A percentile compares a stretch with the other conserved stretches of the same genome.
Evolutionary conservation across 164 flowering plant genomes (phyloP).

Genomic region (Warburgia ugandensis): DNA sequence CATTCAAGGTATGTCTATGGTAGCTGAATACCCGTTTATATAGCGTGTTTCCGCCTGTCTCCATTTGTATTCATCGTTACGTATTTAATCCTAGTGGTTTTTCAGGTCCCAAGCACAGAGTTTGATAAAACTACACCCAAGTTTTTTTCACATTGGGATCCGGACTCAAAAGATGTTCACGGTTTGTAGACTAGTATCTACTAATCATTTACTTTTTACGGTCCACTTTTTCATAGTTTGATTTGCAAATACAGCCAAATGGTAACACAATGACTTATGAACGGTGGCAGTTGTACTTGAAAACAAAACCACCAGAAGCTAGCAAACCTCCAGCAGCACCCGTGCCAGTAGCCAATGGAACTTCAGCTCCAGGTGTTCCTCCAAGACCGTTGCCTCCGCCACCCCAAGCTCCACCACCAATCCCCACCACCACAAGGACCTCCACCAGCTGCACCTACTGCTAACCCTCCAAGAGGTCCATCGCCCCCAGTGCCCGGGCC

Average conservation of each 20-base stretch:
- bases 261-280: neutral
- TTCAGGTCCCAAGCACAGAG: slow-evolving; percentile 97
- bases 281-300: slow-evolving; percentile 94
- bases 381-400: slow-evolving; percentile 61
- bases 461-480: slow-evolving; percentile 51
- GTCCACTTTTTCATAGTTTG: neutral
- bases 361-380: slow-evolving; percentile 59
- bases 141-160: slow-evolving; percentile 98
- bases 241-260: neutral
- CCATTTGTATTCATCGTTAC: neutral
- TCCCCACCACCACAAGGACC: slow-evolving; percentile 53
- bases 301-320: slow-evolving; percentile 74
- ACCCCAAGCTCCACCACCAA: slow-evolving; percentile 58
- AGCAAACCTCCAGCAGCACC: slow-evolving; percentile 55
- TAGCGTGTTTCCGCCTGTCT: too few relatives aligned
- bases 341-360: slow-evolving; percentile 52
- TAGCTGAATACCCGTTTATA: too few relatives aligned
- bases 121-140: slow-evolving; percentile 96
- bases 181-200: too few relatives aligned
- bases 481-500: slow-evolving; percentile 40
- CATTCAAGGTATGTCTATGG: slow-evolving; percentile 59
- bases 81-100: neutral
- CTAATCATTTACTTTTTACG: neutral
- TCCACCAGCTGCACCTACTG: slow-evolving; percentile 34
- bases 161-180: slow-evolving; percentile 98